A percentile compares a stretch with the other conserved stretches of the same genome.
Evolutionary conservation across 108 stramenopile species (phyloP).

Genomic region (Mediolabrus comicus): DNA sequence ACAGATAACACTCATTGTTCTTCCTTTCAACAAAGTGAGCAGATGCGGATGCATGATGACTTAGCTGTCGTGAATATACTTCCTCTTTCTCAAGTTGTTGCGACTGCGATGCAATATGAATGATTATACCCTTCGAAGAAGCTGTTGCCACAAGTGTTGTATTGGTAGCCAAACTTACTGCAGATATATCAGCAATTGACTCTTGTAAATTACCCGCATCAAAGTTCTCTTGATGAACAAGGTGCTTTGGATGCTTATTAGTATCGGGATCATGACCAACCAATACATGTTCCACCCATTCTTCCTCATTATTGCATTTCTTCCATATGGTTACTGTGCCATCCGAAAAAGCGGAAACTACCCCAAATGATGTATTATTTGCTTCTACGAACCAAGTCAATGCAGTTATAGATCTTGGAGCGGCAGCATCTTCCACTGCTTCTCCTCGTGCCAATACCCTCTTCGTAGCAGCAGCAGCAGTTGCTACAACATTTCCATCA

Average conservation of each 20-base stretch:
- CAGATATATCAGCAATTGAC: slow-evolving; percentile 33
- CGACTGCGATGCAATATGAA: slow-evolving; percentile 2
- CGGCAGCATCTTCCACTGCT: slow-evolving; percentile 27
- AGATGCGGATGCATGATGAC: slow-evolving; percentile 35
- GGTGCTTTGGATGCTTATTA: background rate
- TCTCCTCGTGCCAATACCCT: slow-evolving; percentile 32
- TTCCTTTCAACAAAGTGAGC: slow-evolving; percentile 33
- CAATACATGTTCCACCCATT: slow-evolving; percentile 31
- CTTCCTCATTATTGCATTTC: background rate
- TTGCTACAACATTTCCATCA: too few relatives aligned
- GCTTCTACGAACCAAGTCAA: slow-evolving; percentile 2
- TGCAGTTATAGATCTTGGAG: slow-evolving; percentile 16
- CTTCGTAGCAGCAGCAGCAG: background rate
- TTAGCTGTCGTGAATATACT: slow-evolving; percentile 4
- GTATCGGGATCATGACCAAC: slow-evolving; percentile 31
- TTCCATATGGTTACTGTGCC: slow-evolving; percentile 73
- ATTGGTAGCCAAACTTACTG: background rate
- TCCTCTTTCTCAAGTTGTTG: too few relatives aligned
- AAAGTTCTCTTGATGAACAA: background rate
- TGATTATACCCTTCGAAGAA: slow-evolving; percentile 20
- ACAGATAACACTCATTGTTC: slow-evolving; percentile 35
- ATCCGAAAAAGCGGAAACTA: slow-evolving; percentile 73
- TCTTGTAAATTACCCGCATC: slow-evolving; percentile 20
- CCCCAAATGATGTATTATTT: slow-evolving; percentile 1
- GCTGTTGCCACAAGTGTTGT: slow-evolving; percentile 25